Evolutionary conservation across 768 basidiomycete genomes (phyloP).

Genomic region (Rickenella mellea): DNA sequence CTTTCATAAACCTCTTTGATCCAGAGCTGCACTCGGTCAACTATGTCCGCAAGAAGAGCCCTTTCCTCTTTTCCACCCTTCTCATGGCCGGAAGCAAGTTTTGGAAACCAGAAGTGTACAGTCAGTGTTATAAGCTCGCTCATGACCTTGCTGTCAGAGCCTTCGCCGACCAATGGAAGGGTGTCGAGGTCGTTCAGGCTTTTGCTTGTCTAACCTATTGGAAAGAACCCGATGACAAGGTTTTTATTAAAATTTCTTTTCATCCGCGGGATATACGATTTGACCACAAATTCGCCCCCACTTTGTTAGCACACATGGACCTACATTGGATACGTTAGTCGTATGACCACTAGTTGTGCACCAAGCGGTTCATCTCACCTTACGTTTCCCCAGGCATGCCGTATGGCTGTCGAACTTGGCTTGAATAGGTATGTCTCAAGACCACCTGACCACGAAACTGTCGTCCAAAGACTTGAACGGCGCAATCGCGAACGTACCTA

Average conservation of each 20-base stretch:
- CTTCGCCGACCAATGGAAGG: conserved; percentile 69
- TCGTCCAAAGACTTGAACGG: conserved; percentile 60
- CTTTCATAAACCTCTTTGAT: conserved; percentile 85
- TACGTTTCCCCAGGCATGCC: conserved; percentile 48
- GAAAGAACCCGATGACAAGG: conserved; percentile 81
- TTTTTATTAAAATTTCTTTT: conserved; percentile 21
- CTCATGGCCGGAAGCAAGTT: conserved; percentile 83
- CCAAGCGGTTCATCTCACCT: neutral
- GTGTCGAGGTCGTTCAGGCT: conserved; percentile 82
- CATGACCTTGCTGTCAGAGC: conserved; percentile 68
- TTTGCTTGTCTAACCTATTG: conserved; percentile 86
- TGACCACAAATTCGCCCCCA: neutral
- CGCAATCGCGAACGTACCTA: conserved; percentile 82
- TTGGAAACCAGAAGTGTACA: conserved; percentile 60
- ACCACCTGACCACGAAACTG: conserved; percentile 50
- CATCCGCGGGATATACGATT: conserved; percentile 4
- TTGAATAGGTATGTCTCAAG: conserved; percentile 59
- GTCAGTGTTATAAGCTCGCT: conserved; percentile 60
- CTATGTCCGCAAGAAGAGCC: conserved; percentile 73
- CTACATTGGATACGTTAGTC: conserved; percentile 77
- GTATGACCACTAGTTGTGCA: neutral
- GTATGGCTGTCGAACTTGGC: conserved; percentile 80
- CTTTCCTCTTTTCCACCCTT: conserved; percentile 78
- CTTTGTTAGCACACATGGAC: conserved; percentile 66
- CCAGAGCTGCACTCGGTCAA: conserved; percentile 71